Conservation (phyloP, 139 green algal genomes). For the Chlorella sp. region DNA sequence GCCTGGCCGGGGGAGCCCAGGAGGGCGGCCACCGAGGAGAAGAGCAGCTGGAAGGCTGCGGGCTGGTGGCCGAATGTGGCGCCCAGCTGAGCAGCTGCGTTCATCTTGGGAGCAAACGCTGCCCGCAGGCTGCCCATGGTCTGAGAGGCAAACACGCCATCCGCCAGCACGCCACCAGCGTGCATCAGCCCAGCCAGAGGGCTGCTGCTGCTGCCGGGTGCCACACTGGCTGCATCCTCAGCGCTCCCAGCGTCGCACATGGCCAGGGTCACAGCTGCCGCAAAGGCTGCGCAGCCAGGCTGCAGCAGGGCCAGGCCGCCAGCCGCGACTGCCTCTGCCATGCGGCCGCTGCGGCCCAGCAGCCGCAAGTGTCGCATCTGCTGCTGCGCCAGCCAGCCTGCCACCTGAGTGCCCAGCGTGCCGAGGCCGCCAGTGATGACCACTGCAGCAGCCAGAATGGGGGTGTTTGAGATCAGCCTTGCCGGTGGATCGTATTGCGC, state of each 20-base stretch:
- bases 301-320: constrained; percentile 2
- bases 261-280: constrained; percentile 30
- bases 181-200: constrained; percentile 60
- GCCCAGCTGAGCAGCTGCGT: background rate
- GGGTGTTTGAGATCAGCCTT: too few relatives aligned
- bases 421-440: constrained; percentile 56
- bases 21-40: constrained; percentile 83
- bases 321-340: background rate
- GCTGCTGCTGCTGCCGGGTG: background rate
- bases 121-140: constrained; percentile 40
- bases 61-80: constrained; percentile 17
- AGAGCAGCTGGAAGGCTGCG: constrained; percentile 63
- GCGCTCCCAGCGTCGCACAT: constrained; percentile 38
- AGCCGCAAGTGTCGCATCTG: constrained; percentile 39
- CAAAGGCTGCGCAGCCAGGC: constrained; percentile 8
- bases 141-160: constrained; percentile 74
- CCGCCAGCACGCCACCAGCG: constrained; percentile 79
- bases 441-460: too few relatives aligned
- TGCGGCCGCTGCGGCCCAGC: constrained; percentile 51
- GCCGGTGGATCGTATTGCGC: too few relatives aligned
- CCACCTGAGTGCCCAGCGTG: constrained; percentile 62
- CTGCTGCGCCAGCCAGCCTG: constrained; percentile 67
- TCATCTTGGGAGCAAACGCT: constrained; percentile 71
- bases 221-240: constrained; percentile 10
- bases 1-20: constrained; percentile 85